Conservation (phyloP, 306 rosid species). For the Glycine tomentella region DNA sequence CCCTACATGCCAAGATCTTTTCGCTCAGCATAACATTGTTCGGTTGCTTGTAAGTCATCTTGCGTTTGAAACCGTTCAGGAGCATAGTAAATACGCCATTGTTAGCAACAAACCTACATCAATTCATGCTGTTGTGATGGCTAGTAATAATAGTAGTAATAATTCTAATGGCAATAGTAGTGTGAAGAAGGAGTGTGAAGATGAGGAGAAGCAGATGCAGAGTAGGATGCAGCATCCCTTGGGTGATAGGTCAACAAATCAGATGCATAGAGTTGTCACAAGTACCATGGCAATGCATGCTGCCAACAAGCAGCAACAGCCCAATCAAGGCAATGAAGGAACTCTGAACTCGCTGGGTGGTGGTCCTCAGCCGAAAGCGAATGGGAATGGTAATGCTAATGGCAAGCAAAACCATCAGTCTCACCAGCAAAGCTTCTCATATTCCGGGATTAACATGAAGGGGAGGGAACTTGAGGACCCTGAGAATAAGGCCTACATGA, state of each 20-base stretch:
- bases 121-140: slow-evolving; percentile 73
- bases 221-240: slow-evolving; percentile 60
- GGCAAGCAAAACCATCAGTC: slow-evolving; percentile 52
- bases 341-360: slow-evolving; percentile 31
- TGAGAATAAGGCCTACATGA: slow-evolving; percentile 71
- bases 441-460: slow-evolving; percentile 56
- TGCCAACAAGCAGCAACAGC: slow-evolving; percentile 49
- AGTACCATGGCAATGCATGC: slow-evolving; percentile 64
- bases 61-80: slow-evolving; percentile 82
- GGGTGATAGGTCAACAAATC: slow-evolving; percentile 54
- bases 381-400: slow-evolving; percentile 23
- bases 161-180: slow-evolving; percentile 42
- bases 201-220: slow-evolving; percentile 53
- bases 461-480: slow-evolving; percentile 80
- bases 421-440: slow-evolving; percentile 39
- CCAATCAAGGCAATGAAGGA: slow-evolving; percentile 31
- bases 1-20: slow-evolving; percentile 79
- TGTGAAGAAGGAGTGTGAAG: slow-evolving; percentile 41
- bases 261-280: slow-evolving; percentile 66
- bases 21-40: slow-evolving; percentile 74
- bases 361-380: neutral
- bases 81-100: slow-evolving; percentile 76
- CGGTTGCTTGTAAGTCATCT: slow-evolving; percentile 82
- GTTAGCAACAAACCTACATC: slow-evolving; percentile 61
- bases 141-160: slow-evolving; percentile 45